Conservation (phyloP, 1,284 basidiomycete species). For the Cutaneotrichosporon spelunceum region DNA sequence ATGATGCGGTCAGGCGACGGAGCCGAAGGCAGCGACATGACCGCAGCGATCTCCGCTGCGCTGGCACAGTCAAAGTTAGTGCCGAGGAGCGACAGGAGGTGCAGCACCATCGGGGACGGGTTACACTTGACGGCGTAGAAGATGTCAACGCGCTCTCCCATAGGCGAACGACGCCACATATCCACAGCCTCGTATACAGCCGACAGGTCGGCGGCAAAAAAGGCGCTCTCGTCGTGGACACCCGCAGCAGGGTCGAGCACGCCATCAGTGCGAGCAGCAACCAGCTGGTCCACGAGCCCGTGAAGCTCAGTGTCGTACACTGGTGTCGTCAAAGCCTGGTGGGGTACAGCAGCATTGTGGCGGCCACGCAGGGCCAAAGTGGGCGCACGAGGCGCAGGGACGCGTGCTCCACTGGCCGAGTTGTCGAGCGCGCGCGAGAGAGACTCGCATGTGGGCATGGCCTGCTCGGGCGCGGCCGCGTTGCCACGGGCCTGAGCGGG, state of each 20-base stretch:
- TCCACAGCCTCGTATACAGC: conserved; percentile 82
- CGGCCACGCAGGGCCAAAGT: conserved; percentile 5
- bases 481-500: conserved; percentile 22
- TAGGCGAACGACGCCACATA: conserved; percentile 76
- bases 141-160: conserved; percentile 70
- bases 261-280: conserved; percentile 29
- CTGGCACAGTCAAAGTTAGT: conserved; percentile 98
- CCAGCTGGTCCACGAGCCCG: conserved; percentile 34
- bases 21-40: conserved; percentile 66
- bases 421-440: conserved; percentile 42
- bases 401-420: conserved; percentile 28
- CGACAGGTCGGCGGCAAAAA: conserved; percentile 92
- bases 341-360: conserved; percentile 5
- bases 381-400: conserved; percentile 26
- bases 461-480: neutral
- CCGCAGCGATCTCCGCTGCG: conserved; percentile 82
- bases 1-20: conserved; percentile 66
- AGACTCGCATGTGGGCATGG: conserved; percentile 23
- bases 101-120: conserved; percentile 89
- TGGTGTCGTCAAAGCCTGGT: conserved; percentile 29
- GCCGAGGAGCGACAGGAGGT: conserved; percentile 83
- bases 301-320: conserved; percentile 37
- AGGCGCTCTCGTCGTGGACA: conserved; percentile 69
- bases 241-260: conserved; percentile 17
- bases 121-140: conserved; percentile 98